Conservation (phyloP, 495 filamentous ascomycete species). For the Tuber indicum region DNA sequence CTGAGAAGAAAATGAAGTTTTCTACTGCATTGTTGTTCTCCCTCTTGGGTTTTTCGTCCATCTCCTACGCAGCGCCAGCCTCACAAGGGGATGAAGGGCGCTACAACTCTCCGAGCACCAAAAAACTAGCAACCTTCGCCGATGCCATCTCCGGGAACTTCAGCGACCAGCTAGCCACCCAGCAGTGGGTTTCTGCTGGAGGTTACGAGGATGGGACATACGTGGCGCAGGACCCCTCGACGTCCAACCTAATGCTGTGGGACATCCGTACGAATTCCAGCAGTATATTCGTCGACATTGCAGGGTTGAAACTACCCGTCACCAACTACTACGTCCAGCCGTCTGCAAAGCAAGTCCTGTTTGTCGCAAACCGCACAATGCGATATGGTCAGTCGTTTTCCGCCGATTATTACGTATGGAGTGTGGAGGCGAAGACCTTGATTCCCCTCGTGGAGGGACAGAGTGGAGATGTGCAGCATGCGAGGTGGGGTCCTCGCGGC, state of each 20-base stretch:
- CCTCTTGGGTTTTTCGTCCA: conserved; percentile 9
- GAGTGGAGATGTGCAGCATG: conserved; percentile 53
- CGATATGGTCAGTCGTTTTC: conserved; percentile 54
- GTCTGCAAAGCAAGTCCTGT: conserved; percentile 48
- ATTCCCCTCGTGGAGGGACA: conserved; percentile 48
- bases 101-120: background rate
- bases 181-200: conserved; percentile 46
- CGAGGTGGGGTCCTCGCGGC: conserved; percentile 48
- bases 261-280: conserved; percentile 49
- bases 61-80: conserved; percentile 14
- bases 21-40: background rate
- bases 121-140: conserved; percentile 47
- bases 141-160: conserved; percentile 44
- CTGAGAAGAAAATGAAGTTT: background rate
- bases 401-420: conserved; percentile 53
- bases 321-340: conserved; percentile 45
- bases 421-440: conserved; percentile 47
- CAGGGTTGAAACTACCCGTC: conserved; percentile 25
- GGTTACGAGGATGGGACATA: conserved; percentile 50
- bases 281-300: conserved; percentile 46
- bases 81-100: conserved; percentile 1
- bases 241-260: conserved; percentile 47
- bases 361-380: conserved; percentile 52
- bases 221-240: conserved; percentile 37
- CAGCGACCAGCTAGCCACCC: conserved; percentile 41